Evolutionary conservation across 2,329 filamentous ascomycete genomes (phyloP).

Genomic region (Penicillium frequentans): DNA sequence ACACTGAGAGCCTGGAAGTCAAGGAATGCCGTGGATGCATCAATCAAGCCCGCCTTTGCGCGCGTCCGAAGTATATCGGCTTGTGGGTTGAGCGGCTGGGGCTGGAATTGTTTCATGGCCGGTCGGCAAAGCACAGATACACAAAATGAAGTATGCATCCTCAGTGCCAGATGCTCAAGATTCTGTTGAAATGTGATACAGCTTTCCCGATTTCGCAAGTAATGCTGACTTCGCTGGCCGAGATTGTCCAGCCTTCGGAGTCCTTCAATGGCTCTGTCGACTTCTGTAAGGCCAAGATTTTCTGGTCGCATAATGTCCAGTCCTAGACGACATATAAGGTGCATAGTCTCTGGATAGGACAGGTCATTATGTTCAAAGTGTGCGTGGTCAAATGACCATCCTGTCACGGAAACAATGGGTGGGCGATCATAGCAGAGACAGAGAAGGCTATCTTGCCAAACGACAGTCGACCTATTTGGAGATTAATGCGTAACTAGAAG

Average conservation of each 20-base stretch:
- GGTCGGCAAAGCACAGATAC: conserved; percentile 58
- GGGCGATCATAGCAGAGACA: conserved; percentile 36
- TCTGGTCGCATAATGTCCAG: conserved; percentile 47
- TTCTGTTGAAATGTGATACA: conserved; percentile 45
- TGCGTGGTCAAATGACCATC: conserved; percentile 21
- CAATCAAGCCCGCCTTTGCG: conserved; percentile 27
- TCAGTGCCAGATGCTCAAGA: conserved; percentile 56
- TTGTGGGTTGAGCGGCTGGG: conserved; percentile 2
- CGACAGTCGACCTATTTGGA: conserved; percentile 27
- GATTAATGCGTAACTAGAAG: too few species aligned
- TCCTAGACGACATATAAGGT: conserved; percentile 25
- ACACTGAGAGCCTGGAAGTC: conserved; percentile 33
- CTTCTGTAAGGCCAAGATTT: conserved; percentile 19
- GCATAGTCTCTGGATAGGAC: conserved; percentile 30
- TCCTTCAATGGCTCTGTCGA: conserved; percentile 29
- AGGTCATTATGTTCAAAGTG: conserved; percentile 16
- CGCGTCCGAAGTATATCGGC: conserved; percentile 18
- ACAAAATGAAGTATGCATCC: conserved; percentile 52
- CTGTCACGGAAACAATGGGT: conserved; percentile 26
- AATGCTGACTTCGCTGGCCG: conserved; percentile 49
- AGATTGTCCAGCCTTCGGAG: conserved; percentile 46
- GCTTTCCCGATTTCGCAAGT: conserved; percentile 48
- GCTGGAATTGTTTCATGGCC: conserved; percentile 45
- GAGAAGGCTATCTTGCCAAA: conserved; percentile 38
- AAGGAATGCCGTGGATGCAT: conserved; percentile 32